These are phyloP conservation scores for Cryptococcus amylolentus DNA, from an alignment of 1,284 basidiomycete genomes.

Conservation along the genomic window DNA sequence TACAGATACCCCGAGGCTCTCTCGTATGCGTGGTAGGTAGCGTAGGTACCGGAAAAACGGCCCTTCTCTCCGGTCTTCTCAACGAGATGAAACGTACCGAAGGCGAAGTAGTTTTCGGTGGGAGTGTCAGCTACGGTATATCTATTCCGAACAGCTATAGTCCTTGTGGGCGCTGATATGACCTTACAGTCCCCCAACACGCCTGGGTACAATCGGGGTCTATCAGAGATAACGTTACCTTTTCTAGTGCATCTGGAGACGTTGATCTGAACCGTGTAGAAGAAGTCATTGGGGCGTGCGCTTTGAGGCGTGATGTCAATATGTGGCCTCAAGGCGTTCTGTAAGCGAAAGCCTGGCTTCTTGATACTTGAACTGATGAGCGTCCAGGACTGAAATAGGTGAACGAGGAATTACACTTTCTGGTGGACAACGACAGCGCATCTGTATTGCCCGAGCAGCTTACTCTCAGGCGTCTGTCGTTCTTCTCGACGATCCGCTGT, in stretches of 20 bases:
- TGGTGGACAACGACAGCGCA: constrained; percentile 22
- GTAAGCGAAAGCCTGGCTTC: constrained; percentile 29
- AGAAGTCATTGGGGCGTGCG: constrained; percentile 24
- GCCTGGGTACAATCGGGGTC: constrained; percentile 71
- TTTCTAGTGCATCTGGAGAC: constrained; percentile 17
- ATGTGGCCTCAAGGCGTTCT: constrained; percentile 39
- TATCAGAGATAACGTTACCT: constrained; percentile 53
- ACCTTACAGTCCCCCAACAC: constrained; percentile 18
- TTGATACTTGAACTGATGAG: not conserved
- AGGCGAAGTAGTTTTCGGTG: constrained; percentile 62
- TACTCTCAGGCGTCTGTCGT: constrained; percentile 18
- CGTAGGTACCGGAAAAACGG: constrained; percentile 48
- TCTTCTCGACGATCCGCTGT: constrained; percentile 50
- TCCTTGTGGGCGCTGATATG: constrained; percentile 33
- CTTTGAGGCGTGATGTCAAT: constrained; percentile 26
- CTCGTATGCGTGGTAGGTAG: constrained; percentile 39
- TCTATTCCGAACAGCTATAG: not conserved
- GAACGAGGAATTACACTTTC: constrained; percentile 22
- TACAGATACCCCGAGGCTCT: constrained; percentile 12
- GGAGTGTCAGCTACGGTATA: constrained; percentile 61
- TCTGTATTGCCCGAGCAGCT: constrained; percentile 20
- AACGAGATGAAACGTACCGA: constrained; percentile 69
- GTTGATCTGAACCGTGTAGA: constrained; percentile 22
- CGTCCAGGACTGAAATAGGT: constrained; percentile 15
- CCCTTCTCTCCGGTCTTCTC: constrained; percentile 63